Evolutionary conservation across 441 rosid genomes (phyloP).

Genomic region (Hura crepitans): DNA sequence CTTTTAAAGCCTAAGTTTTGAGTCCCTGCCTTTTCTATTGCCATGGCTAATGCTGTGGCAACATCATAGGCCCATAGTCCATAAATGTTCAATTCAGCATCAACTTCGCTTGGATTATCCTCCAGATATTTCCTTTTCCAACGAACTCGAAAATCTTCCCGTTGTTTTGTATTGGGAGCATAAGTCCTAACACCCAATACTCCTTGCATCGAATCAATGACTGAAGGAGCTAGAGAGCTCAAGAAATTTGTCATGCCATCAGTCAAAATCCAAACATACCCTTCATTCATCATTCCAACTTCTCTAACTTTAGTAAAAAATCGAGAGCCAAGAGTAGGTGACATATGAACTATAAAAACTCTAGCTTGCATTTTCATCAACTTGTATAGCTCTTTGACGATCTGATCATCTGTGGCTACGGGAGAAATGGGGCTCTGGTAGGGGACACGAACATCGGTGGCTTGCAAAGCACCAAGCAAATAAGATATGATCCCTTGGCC

Average conservation of each 20-base stretch:
- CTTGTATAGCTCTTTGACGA: slow-evolving; percentile 43
- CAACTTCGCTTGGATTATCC: slow-evolving; percentile 20
- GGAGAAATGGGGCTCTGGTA: slow-evolving; percentile 38
- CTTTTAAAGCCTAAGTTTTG: too few relatives aligned
- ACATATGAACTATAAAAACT: slow-evolving; percentile 63
- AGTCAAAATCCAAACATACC: background rate
- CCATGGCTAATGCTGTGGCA: slow-evolving; percentile 41
- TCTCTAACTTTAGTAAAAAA: slow-evolving; percentile 45
- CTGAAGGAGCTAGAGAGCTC: background rate
- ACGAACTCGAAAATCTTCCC: background rate
- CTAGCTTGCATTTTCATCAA: slow-evolving; percentile 48
- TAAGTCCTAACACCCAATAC: background rate
- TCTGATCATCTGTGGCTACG: slow-evolving; percentile 35
- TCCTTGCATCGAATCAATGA: background rate
- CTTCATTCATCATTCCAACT: slow-evolving; percentile 44
- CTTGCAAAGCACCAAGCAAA: slow-evolving; percentile 44
- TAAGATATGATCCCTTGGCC: slow-evolving; percentile 48
- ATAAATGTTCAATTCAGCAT: slow-evolving; percentile 28
- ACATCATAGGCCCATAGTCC: slow-evolving; percentile 66
- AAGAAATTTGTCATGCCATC: background rate
- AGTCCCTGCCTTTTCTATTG: slow-evolving; percentile 40
- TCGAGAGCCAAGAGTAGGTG: slow-evolving; percentile 33
- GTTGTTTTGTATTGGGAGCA: background rate
- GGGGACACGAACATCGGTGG: slow-evolving; percentile 33
- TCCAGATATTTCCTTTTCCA: background rate